phyloP scores from a whole-genome alignment of 441 rosid species.

The Adansonia grandidieri region DNA sequence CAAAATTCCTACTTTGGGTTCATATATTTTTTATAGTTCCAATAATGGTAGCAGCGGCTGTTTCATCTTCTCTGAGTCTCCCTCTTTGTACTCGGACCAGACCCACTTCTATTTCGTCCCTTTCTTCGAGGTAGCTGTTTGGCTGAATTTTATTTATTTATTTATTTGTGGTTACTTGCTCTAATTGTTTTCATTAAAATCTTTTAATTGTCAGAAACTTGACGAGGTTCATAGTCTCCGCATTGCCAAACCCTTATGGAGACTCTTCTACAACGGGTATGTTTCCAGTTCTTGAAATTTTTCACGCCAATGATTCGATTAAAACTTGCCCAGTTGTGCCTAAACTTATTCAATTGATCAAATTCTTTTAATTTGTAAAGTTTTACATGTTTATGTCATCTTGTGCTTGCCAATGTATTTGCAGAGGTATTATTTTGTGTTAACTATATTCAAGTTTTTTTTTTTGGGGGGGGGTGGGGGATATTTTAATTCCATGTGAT shows the following conservation, averaged over 20 bases:
- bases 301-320: background rate
- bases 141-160: too few species aligned
- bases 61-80: slow-evolving; percentile 47
- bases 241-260: too few species aligned
- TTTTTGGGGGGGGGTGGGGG: too few species aligned
- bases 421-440: slow-evolving; percentile 15
- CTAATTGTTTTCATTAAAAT: slow-evolving; percentile 13
- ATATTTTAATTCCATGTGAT: background rate
- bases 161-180: too few species aligned
- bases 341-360: background rate
- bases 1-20: background rate
- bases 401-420: background rate
- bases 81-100: slow-evolving; percentile 35
- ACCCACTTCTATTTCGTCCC: slow-evolving; percentile 39
- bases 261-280: too few species aligned
- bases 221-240: too few species aligned
- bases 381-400: background rate
- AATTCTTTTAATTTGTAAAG: background rate
- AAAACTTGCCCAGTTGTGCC: background rate
- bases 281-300: too few species aligned
- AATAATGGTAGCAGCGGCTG: slow-evolving; percentile 54
- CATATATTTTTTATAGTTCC: background rate
- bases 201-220: too few species aligned
- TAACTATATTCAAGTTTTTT: background rate
- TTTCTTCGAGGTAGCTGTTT: slow-evolving; percentile 47